These are phyloP conservation scores for Iris macrosiphon DNA, from an alignment of 106 monocot genomes.

Conservation along the genomic window DNA sequence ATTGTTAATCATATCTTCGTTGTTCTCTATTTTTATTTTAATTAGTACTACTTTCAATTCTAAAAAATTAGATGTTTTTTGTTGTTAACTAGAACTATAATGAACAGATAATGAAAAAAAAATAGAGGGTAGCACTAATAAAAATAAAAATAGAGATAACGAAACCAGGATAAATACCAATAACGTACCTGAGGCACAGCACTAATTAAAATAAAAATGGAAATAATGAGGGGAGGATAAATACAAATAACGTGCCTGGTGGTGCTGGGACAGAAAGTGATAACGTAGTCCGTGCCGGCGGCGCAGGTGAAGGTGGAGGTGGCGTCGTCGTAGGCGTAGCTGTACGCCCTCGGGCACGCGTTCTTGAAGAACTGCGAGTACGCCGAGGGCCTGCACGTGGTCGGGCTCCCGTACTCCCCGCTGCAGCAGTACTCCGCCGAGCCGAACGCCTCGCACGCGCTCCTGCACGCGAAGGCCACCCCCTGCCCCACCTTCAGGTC, in stretches of 20 bases:
- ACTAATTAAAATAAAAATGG: conserved; percentile 43
- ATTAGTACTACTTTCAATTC: too few species aligned
- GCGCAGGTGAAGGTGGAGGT: conserved; percentile 85
- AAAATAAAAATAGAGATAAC: conserved; percentile 63
- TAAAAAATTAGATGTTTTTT: too few species aligned
- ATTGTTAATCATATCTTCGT: too few species aligned
- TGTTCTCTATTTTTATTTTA: too few species aligned
- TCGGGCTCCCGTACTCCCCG: conserved; percentile 69
- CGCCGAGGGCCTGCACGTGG: conserved; percentile 55
- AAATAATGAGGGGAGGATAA: too few species aligned
- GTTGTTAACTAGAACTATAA: too few species aligned
- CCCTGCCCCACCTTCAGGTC: conserved; percentile 52
- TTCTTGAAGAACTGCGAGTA: conserved; percentile 90
- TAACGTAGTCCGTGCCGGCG: conserved; percentile 40
- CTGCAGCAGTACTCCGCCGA: conserved; percentile 75
- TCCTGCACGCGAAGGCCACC: conserved; percentile 54
- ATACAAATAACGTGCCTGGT: conserved; percentile 23
- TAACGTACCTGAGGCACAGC: conserved; percentile 35
- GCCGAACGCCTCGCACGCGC: conserved; percentile 87
- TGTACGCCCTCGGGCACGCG: conserved; percentile 74
- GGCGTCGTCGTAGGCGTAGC: conserved; percentile 86
- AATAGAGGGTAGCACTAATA: too few species aligned
- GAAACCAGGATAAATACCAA: conserved; percentile 51
- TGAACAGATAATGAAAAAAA: too few species aligned
- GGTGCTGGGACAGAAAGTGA: conserved; percentile 81